Base-by-base conservation (phyloP, 768 basidiomycete genomes). In the Kondoa subrosea region DNA sequence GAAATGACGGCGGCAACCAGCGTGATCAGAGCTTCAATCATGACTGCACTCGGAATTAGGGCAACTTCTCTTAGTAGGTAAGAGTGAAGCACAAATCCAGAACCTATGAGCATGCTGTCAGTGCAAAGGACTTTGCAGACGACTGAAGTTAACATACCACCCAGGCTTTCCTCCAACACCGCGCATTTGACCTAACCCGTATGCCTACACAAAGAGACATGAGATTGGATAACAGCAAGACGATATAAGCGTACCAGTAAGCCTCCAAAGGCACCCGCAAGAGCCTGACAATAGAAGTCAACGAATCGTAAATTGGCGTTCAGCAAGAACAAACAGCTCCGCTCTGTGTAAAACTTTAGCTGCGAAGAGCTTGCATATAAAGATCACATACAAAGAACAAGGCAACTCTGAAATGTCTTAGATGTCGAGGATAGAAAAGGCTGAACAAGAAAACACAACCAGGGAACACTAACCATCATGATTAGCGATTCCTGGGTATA, bases 101-200 rank as follows among this genome's bases (percentile, higher is more conserved):
- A 59, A 59, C 21, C 25, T 25, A 8, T 12, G 14, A 59, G 25
- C 58, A 25, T n/a, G 58, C 21, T 59, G 14, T 25, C 25, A 4
- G 14, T 14, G 25, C 30, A 25, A 27, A 25, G 14, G 15, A 31
- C 82, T n/a, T n/a, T n/a, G n/a, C n/a, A 75, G 83, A 83, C 0
- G 84, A 69, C 66, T 83, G 83, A 72, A 83, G 84, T 31, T 85
- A 83, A 83, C 84, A 85, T 76, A 78, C 84, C 85, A 85, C 26
- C 84, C 83, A 56, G 75, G 79, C 61, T 80, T 80, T 21, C 83
- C 85, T n/a, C 82, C 83, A 1, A 84, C 75, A 17, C 83, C 83
- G 29, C 83, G 78, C 82, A 85, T 85, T 70, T 83, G 80, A 15
- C 82, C 83, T 61, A 85, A 82, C 0, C 73, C 79, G 71, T 81